Conservation (phyloP, 225 moss, liverwort and hornwort species). For the Climacium dendroides region DNA sequence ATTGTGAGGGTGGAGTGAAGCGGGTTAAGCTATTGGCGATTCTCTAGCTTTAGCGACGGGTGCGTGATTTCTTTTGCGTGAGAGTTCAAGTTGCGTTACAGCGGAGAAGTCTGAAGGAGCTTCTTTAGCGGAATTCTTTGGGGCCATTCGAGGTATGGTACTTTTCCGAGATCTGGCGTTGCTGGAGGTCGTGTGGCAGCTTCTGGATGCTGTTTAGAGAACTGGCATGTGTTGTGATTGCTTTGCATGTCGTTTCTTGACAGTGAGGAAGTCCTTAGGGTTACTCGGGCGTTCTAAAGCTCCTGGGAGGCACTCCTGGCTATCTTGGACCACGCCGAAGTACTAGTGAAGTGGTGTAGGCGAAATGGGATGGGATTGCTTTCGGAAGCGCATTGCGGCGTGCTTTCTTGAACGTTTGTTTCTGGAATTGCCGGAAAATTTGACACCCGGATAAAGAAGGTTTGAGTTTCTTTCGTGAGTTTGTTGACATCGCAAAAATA, state of each 20-base stretch:
- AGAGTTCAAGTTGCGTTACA: background rate
- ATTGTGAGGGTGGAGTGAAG: background rate
- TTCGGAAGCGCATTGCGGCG: background rate
- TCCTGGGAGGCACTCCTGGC: background rate
- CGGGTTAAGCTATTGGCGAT: background rate
- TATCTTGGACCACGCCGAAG: background rate
- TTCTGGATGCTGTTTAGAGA: background rate
- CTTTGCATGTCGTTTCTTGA: background rate
- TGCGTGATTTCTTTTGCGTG: background rate
- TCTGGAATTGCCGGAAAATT: background rate
- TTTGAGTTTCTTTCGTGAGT: background rate
- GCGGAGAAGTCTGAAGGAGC: background rate
- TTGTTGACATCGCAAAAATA: background rate
- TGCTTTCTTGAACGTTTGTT: background rate
- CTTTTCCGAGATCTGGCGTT: background rate
- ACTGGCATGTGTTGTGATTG: background rate
- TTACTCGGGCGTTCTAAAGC: background rate
- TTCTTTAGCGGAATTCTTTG: background rate
- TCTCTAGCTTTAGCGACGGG: background rate
- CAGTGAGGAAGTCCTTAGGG: background rate
- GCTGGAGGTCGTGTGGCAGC: background rate
- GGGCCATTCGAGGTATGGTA: background rate
- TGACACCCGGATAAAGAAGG: background rate
- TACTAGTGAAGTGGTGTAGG: background rate
- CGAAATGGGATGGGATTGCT: background rate